Percentiles rank a stretch among this genome's conserved stretches.
These are phyloP conservation scores for Chenopodium formosanum DNA, from an alignment of 148 eudicot genomes.

Conservation along the genomic window DNA sequence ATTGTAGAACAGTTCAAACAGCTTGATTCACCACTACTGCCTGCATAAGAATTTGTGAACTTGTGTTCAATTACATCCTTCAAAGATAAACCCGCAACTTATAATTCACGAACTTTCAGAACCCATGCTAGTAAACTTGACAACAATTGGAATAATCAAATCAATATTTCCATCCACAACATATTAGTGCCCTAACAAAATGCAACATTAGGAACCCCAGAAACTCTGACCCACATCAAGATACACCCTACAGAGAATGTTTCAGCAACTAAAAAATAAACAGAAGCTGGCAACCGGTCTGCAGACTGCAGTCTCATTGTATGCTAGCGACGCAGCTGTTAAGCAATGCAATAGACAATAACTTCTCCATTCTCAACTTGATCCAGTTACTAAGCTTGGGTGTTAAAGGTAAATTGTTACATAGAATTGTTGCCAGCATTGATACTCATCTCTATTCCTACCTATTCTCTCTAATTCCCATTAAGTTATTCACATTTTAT, in stretches of 20 bases:
- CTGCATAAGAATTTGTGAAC: constrained; percentile 33
- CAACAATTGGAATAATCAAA: constrained; percentile 16
- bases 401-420: not conserved
- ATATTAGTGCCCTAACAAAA: not conserved
- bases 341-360: too few relatives aligned
- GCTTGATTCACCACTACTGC: constrained; percentile 22
- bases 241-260: too few relatives aligned
- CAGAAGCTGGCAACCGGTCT: not conserved
- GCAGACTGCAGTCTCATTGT: not conserved
- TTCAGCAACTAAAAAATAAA: not conserved
- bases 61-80: constrained; percentile 50
- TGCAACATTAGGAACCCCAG: not conserved
- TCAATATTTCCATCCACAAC: constrained; percentile 7
- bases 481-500: too few relatives aligned
- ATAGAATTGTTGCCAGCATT: not conserved
- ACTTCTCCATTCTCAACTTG: not conserved
- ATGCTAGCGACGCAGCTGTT: not conserved
- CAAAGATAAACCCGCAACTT: constrained; percentile 47
- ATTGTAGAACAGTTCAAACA: constrained; percentile 25
- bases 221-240: not conserved
- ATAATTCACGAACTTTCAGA: constrained; percentile 42
- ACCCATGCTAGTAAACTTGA: constrained; percentile 54
- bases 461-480: not conserved
- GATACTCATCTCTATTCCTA: not conserved
- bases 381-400: not conserved